Conservation (phyloP, 805 yeast genomes). For the Kazachstania africana region DNA sequence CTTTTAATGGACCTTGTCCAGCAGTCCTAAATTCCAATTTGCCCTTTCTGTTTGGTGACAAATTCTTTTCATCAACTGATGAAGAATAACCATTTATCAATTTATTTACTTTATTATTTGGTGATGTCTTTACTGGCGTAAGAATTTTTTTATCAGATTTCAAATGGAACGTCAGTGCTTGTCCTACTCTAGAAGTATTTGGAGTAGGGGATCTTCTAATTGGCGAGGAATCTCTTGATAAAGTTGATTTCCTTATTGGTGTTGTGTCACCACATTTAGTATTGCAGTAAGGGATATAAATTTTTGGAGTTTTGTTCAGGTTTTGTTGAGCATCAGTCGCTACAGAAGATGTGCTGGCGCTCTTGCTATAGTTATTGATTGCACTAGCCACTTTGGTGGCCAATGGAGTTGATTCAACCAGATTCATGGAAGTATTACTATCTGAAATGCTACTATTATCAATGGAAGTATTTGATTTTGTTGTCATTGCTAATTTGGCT, state of each 20-base stretch:
- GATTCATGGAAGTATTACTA: background rate
- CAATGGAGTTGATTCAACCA: conserved; percentile 3
- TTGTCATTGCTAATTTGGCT: conserved; percentile 21
- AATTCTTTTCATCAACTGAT: background rate
- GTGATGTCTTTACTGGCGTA: conserved; percentile 22
- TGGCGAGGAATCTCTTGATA: conserved; percentile 1
- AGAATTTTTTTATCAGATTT: conserved; percentile 21
- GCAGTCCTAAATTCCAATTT: conserved; percentile 10
- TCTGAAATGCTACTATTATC: background rate
- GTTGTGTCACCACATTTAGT: conserved; percentile 5
- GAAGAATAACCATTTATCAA: conserved; percentile 17
- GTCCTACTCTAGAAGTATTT: conserved; percentile 13
- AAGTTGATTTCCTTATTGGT: conserved; percentile 6
- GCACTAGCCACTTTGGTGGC: conserved; percentile 1
- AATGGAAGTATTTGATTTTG: background rate
- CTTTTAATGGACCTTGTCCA: conserved; percentile 12
- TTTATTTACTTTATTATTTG: conserved; percentile 25
- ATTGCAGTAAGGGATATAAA: conserved; percentile 4
- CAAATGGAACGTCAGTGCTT: conserved; percentile 25
- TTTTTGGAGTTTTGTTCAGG: conserved; percentile 1
- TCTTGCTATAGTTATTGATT: no score
- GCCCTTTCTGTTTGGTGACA: conserved; percentile 3
- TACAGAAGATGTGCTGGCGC: no score
- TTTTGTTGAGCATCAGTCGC: background rate
- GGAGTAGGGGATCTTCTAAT: conserved; percentile 7